Percentiles rank a stretch among this genome's conserved stretches.
These are phyloP conservation scores for Chimonanthus salicifolius DNA, from an alignment of 164 flowering plant genomes.

Conservation along the genomic window DNA sequence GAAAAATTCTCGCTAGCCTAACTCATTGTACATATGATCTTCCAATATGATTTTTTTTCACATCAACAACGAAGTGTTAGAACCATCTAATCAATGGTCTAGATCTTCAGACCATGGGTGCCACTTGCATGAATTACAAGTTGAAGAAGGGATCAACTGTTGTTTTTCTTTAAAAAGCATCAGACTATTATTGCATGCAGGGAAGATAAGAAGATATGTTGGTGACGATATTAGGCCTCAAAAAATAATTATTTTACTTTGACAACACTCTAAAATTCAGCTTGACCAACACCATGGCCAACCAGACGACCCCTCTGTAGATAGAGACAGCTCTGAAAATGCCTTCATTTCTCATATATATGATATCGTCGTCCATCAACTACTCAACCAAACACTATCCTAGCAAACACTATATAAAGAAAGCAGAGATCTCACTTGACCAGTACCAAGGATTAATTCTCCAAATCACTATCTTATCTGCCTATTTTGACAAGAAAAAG, in stretches of 20 bases:
- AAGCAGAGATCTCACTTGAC: neutral
- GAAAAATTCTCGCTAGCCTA: too few species aligned
- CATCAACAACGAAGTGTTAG: too few species aligned
- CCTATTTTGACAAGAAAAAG: neutral
- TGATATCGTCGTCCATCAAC: neutral
- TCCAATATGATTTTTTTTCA: too few species aligned
- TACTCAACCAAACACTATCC: constrained; percentile 5
- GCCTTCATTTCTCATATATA: neutral
- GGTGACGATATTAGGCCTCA: neutral
- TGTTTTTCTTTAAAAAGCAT: too few species aligned
- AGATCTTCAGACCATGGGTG: too few species aligned
- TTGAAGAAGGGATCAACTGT: too few species aligned
- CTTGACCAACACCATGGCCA: neutral
- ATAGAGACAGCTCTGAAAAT: constrained; percentile 1
- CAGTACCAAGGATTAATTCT: neutral
- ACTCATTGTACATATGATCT: too few species aligned
- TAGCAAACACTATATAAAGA: neutral
- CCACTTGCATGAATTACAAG: too few species aligned
- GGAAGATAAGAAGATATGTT: neutral
- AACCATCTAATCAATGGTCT: too few species aligned
- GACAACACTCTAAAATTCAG: constrained; percentile 8
- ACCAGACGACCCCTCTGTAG: neutral
- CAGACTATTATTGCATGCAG: neutral
- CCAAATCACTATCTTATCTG: neutral
- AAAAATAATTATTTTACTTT: neutral